Conservation (phyloP, 441 rosid species). For the Populus hybrid region DNA sequence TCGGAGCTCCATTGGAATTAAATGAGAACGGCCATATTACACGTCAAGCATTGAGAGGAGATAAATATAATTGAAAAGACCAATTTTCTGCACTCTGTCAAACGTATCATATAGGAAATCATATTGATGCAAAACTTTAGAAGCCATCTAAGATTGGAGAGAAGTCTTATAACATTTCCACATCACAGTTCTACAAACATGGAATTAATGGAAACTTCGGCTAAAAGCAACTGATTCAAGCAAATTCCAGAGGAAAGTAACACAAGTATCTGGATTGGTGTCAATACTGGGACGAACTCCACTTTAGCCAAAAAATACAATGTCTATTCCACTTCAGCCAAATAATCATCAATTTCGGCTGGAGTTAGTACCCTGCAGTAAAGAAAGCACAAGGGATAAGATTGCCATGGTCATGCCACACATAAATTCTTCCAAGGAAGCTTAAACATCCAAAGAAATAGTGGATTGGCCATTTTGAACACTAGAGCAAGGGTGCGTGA, state of each 20-base stretch:
- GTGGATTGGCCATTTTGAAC: background rate
- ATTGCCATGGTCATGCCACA: background rate
- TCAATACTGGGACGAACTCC: background rate
- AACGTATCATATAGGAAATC: background rate
- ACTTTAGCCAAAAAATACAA: background rate
- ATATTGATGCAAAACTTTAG: background rate
- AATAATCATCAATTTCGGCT: conserved; percentile 74
- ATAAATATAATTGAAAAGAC: background rate
- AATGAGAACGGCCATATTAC: too few species aligned
- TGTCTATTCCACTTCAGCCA: conserved; percentile 57
- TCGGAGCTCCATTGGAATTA: background rate
- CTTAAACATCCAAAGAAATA: background rate
- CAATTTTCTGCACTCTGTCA: background rate
- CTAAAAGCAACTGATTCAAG: background rate
- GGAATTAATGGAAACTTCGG: background rate
- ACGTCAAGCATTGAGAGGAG: background rate
- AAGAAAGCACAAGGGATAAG: background rate
- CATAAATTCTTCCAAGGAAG: background rate
- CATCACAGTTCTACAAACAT: background rate
- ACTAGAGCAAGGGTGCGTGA: too few species aligned
- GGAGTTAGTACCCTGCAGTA: conserved; percentile 68
- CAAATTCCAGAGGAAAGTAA: background rate
- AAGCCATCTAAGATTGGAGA: too few species aligned
- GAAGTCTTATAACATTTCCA: background rate
- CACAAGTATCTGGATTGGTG: background rate